phyloP scores from a whole-genome alignment of 345 rosid species.

The Melaleuca quinquenervia region DNA sequence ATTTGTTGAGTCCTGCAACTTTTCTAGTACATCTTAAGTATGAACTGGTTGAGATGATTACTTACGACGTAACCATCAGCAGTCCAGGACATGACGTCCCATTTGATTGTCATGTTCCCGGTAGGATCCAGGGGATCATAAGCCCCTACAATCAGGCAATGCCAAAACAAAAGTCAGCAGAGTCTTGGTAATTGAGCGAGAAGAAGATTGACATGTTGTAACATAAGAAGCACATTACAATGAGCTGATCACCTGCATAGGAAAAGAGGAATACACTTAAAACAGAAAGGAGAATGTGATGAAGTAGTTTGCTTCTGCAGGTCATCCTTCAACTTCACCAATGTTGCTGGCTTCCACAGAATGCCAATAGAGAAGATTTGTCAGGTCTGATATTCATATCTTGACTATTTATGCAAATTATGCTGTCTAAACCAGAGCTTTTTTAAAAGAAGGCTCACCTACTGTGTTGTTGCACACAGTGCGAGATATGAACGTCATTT shows the following conservation, averaged over 20 bases:
- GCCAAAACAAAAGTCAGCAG: not conserved
- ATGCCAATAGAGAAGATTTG: not conserved
- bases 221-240: not conserved
- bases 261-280: not conserved
- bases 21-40: not conserved
- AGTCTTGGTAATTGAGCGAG: not conserved
- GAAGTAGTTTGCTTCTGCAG: not conserved
- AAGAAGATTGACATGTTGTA: not conserved
- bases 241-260: not conserved
- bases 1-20: not conserved
- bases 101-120: slow-evolving; percentile 3
- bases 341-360: not conserved
- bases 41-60: not conserved
- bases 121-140: slow-evolving; percentile 1
- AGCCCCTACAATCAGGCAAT: not conserved
- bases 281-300: not conserved
- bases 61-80: slow-evolving; percentile 11
- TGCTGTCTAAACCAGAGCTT: not conserved
- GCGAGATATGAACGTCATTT: not conserved
- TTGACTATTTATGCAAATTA: not conserved
- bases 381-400: not conserved
- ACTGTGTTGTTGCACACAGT: not conserved
- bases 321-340: not conserved
- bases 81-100: slow-evolving; percentile 3
- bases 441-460: not conserved